Percentiles rank a stretch among this genome's conserved stretches.
Evolutionary conservation across 495 filamentous ascomycete species (phyloP).

Genomic region (Lindgomyces ingoldianus): DNA sequence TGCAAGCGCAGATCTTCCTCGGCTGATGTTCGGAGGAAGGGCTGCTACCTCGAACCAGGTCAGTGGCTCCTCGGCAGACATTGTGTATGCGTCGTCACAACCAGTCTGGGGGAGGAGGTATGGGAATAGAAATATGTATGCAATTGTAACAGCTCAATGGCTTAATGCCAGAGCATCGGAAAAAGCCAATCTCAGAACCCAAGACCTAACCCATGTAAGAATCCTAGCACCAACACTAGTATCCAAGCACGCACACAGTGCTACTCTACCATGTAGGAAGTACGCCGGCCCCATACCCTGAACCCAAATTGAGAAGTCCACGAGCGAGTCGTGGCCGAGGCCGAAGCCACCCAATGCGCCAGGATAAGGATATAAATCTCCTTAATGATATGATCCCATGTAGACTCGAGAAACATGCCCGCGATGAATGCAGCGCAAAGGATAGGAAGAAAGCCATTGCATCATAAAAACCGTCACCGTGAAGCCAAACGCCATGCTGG

Average conservation of each 20-base stretch:
- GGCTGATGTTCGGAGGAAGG: background rate
- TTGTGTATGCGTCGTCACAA: too few relatives aligned
- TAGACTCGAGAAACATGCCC: constrained; percentile 4
- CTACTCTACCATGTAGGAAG: constrained; percentile 1
- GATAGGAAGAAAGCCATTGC: constrained; percentile 10
- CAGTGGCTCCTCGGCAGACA: too few relatives aligned
- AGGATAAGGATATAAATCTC: background rate
- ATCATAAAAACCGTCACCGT: constrained; percentile 26
- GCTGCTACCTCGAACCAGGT: too few relatives aligned
- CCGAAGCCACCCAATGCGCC: constrained; percentile 4
- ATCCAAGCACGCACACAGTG: background rate
- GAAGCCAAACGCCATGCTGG: constrained; percentile 30
- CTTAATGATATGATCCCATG: background rate
- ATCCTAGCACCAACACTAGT: background rate
- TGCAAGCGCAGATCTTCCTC: background rate
- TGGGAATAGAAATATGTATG: background rate
- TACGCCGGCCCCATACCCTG: background rate
- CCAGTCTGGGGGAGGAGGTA: too few relatives aligned
- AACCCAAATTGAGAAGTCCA: background rate
- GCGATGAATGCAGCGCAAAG: constrained; percentile 20
- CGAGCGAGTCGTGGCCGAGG: background rate
- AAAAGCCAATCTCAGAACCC: background rate
- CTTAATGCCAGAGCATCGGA: constrained; percentile 13
- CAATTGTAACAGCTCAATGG: constrained; percentile 15
- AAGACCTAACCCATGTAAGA: background rate